phyloP scores from a whole-genome alignment of 2,329 filamentous ascomycete genomes.

The Epichloe typhina region DNA sequence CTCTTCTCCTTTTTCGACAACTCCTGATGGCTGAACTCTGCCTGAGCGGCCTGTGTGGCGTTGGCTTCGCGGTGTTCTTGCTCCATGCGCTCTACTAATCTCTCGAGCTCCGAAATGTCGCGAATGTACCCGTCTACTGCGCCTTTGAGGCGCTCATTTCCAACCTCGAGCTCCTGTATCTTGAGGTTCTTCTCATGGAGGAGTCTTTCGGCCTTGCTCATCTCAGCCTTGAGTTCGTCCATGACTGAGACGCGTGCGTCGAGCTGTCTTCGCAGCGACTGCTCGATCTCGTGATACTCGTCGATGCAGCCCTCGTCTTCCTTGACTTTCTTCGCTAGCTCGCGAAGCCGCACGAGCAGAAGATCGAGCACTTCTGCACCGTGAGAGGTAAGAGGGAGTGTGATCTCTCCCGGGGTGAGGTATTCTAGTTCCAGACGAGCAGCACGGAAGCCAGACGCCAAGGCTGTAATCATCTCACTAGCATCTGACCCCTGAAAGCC shows the following conservation, averaged over 20 bases:
- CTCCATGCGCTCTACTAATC: constrained; percentile 36
- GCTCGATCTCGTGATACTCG: constrained; percentile 45
- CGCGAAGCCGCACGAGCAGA: constrained; percentile 35
- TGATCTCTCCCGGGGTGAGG: constrained; percentile 44
- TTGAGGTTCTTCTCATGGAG: constrained; percentile 25
- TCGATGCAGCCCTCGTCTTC: constrained; percentile 43
- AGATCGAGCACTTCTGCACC: constrained; percentile 44
- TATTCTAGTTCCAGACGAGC: constrained; percentile 50
- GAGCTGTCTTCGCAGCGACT: constrained; percentile 43
- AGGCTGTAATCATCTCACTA: constrained; percentile 32
- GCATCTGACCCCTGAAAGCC: constrained; percentile 38
- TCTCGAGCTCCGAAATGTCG: constrained; percentile 41
- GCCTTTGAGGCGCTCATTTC: constrained; percentile 35
- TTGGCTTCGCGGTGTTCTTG: constrained; percentile 17
- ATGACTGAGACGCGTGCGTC: constrained; percentile 37
- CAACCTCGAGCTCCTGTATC: constrained; percentile 35
- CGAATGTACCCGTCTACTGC: constrained; percentile 39
- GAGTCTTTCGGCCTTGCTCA: constrained; percentile 19
- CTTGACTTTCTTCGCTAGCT: constrained; percentile 30
- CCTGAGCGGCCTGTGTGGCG: constrained; percentile 19
- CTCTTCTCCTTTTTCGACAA: constrained; percentile 25
- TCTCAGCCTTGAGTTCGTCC: constrained; percentile 31
- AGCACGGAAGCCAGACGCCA: constrained; percentile 37
- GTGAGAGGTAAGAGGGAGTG: constrained; percentile 36
- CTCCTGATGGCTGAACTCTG: constrained; percentile 20